These are phyloP conservation scores for Mrakia hoshinonis DNA, from an alignment of 768 basidiomycete species.

Conservation along the genomic window DNA sequence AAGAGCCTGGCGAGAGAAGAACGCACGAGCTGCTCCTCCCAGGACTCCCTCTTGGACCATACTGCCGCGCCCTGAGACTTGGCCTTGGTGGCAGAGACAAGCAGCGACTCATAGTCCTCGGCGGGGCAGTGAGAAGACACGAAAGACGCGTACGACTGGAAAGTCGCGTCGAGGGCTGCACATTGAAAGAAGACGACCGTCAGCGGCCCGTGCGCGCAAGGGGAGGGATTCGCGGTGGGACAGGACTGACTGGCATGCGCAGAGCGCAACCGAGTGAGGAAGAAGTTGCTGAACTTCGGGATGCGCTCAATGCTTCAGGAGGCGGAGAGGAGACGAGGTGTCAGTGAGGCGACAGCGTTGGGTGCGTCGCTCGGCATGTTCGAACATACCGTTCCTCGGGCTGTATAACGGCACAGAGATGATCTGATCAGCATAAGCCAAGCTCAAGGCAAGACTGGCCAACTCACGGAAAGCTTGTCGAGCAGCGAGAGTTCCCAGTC, in stretches of 20 bases:
- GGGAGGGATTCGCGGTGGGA: neutral
- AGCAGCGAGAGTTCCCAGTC: conserved; percentile 68
- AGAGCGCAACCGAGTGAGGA: conserved; percentile 60
- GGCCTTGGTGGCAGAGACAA: conserved; percentile 68
- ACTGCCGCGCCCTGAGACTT: conserved; percentile 32
- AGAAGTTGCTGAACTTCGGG: conserved; percentile 51
- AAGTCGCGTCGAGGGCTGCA: conserved; percentile 68
- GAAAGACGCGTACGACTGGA: conserved; percentile 78
- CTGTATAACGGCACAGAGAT: conserved; percentile 33
- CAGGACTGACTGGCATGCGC: conserved; percentile 60
- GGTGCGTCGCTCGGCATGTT: too few relatives aligned
- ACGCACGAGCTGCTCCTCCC: conserved; percentile 26
- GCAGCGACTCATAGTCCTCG: conserved; percentile 64
- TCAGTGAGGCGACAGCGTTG: too few relatives aligned
- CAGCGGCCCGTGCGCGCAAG: too few relatives aligned
- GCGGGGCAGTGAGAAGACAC: conserved; percentile 67
- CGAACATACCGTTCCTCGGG: conserved; percentile 15
- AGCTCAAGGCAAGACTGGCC: conserved; percentile 42
- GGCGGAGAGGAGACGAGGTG: neutral
- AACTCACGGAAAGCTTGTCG: conserved; percentile 43
- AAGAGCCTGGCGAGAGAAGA: neutral
- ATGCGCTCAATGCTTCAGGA: conserved; percentile 45
- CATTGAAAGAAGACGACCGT: neutral
- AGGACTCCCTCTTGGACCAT: conserved; percentile 18
- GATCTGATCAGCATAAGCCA: neutral